Evolutionary conservation across 495 filamentous ascomycete species (phyloP), one percentile per base, ranked within the genome.

Genomic region (Aspergillus bridgeri): DNA sequence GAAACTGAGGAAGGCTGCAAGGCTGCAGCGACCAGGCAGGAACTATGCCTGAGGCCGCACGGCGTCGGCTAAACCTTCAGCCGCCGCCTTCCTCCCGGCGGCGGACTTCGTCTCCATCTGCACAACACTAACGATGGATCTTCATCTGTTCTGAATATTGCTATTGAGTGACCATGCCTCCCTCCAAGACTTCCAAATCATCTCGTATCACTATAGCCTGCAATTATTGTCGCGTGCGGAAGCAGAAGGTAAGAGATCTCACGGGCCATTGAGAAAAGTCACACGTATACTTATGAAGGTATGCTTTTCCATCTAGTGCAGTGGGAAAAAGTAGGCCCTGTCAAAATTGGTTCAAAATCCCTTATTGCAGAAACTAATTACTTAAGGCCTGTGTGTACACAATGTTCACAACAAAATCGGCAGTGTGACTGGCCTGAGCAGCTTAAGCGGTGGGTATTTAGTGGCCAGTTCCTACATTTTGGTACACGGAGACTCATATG

Each of bases 401-500:
- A 74, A 56, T 77, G 74, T 48, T 60, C 71, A 5, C 67, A 73
- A 15, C 60, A 68, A 45, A 69, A 70, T 46, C 67, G 74, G 5
- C 63, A 56, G 5, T 77, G 74, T 53, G 56, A 69, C 33, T 77
- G 74, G 74, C 72, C 74, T 11, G 72, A 75, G 29, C 72, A 77
- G 23, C 57, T 73, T 3, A 69, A 70, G 56, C 65, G 73, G 73
- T 74, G 64, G 1, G 64, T 53, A 38, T 13, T n/a, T n/a, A n/a
- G n/a, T 47, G 45, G n/a, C 45, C 18, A 27, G n/a, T 5, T 5
- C 13, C 21, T 38, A 11, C 19, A 22, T 13, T 11, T n/a, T 48
- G 24, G 2, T 33, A 20, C 11, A 48, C 8, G 3, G 7, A 20
- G 3, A 2, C 24, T 22, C 19, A n/a, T 21, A 42, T 6, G 3